These are phyloP conservation scores for Arbutus unedo DNA, from an alignment of 148 eudicot species.

Conservation along the genomic window DNA sequence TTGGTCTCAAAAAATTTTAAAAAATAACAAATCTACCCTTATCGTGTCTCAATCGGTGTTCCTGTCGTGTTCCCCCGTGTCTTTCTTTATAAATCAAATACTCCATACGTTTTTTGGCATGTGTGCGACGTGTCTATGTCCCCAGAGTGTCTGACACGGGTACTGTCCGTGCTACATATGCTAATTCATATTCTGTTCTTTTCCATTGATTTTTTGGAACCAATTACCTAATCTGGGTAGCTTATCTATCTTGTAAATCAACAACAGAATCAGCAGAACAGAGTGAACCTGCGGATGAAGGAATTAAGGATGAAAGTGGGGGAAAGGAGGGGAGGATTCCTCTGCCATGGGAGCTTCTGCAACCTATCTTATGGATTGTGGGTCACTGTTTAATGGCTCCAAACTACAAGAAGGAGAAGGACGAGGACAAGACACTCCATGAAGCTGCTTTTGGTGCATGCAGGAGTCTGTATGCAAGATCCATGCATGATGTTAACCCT, in stretches of 20 bases:
- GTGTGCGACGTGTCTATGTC: too few species aligned
- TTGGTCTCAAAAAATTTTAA: too few species aligned
- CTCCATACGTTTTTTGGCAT: too few species aligned
- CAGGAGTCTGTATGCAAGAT: constrained; percentile 55
- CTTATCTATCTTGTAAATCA: not conserved
- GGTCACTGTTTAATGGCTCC: constrained; percentile 79
- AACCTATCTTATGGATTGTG: constrained; percentile 63
- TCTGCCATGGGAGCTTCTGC: constrained; percentile 81
- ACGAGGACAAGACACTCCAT: constrained; percentile 33
- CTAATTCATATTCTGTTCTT: too few species aligned
- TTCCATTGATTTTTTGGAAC: too few species aligned
- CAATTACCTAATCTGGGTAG: too few species aligned
- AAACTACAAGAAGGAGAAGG: not conserved
- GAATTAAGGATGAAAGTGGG: not conserved
- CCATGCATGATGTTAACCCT: constrained; percentile 68
- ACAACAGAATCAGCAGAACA: not conserved
- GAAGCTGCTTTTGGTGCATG: constrained; percentile 64
- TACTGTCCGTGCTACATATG: too few species aligned
- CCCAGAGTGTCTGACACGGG: too few species aligned
- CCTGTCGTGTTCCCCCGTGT: too few species aligned
- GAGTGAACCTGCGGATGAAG: not conserved
- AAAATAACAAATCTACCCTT: too few species aligned
- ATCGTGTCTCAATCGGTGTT: too few species aligned
- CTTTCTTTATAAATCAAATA: too few species aligned
- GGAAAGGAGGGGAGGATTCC: constrained; percentile 44